These are phyloP conservation scores for Nepenthes mirabilis DNA, from an alignment of 148 eudicot species.

Conservation along the genomic window DNA sequence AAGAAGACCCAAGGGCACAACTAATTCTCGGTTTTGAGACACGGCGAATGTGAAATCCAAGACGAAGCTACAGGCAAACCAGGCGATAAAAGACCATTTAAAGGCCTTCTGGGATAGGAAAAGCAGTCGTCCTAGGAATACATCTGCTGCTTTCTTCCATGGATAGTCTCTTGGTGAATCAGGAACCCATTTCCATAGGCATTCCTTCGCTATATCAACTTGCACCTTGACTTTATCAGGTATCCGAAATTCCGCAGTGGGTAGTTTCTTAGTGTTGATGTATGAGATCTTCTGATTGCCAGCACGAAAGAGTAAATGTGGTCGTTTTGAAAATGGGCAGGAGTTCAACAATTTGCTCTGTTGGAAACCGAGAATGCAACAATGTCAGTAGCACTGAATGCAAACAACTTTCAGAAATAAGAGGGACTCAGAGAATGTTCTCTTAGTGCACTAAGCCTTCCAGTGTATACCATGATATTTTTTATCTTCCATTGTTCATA, in stretches of 20 bases:
- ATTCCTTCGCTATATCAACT: slow-evolving; percentile 17
- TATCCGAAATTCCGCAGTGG: slow-evolving; percentile 16
- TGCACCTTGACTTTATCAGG: slow-evolving; percentile 18
- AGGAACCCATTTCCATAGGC: slow-evolving; percentile 21
- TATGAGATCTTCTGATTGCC: slow-evolving; percentile 8
- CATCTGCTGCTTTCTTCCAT: slow-evolving; percentile 31
- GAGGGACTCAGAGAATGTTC: no score
- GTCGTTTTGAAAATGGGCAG: slow-evolving; percentile 4
- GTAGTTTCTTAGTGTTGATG: slow-evolving; percentile 11
- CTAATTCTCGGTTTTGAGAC: slow-evolving; percentile 37
- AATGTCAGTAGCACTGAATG: no score
- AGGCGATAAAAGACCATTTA: slow-evolving; percentile 27
- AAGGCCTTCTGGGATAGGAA: slow-evolving; percentile 16
- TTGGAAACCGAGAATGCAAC: not conserved
- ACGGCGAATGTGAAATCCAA: slow-evolving; percentile 25
- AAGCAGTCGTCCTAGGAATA: slow-evolving; percentile 12
- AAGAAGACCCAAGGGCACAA: slow-evolving; percentile 40
- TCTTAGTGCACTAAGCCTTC: no score
- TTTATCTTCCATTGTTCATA: no score
- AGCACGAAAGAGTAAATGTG: not conserved
- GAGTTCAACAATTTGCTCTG: slow-evolving; percentile 9
- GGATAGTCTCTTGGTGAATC: slow-evolving; percentile 26
- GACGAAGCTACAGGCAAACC: slow-evolving; percentile 16
- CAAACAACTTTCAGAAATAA: no score
- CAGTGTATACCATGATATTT: no score